Percentiles rank a stretch among this genome's conserved stretches.
Conservation (phyloP, 345 rosid species). For the Salix viminalis region DNA sequence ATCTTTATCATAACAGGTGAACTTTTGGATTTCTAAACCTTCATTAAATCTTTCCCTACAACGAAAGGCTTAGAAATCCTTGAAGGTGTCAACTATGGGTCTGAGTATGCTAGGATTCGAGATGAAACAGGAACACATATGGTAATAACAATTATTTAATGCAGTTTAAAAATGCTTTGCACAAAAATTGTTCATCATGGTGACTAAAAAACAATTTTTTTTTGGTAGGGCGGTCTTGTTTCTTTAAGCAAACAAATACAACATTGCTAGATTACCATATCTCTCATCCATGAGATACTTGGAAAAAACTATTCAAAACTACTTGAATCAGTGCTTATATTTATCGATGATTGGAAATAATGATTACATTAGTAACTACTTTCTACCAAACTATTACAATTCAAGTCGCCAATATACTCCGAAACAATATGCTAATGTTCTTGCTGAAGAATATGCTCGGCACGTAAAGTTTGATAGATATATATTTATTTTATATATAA, state of each 20-base stretch:
- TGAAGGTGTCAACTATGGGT: slow-evolving; percentile 21
- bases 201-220: no score
- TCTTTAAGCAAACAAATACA: slow-evolving; percentile 2
- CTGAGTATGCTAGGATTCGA: slow-evolving; percentile 15
- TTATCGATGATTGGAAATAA: slow-evolving; percentile 14
- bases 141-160: not conserved
- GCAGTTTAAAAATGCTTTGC: no score
- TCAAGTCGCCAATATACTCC: slow-evolving; percentile 1
- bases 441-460: not conserved
- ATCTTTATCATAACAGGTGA: not conserved
- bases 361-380: slow-evolving; percentile 18
- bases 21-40: slow-evolving; percentile 1
- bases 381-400: not conserved
- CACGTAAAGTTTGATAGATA: slow-evolving; percentile 5
- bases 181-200: no score
- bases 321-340: slow-evolving; percentile 13
- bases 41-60: slow-evolving; percentile 8
- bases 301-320: not conserved
- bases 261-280: slow-evolving; percentile 8
- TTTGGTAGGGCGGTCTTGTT: slow-evolving; percentile 1
- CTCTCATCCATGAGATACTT: slow-evolving; percentile 1
- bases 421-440: slow-evolving; percentile 2
- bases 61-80: not conserved
- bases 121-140: slow-evolving; percentile 7
- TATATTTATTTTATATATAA: not conserved